Base-by-base conservation (phyloP, 176 grass and related monocot species). In the Stipa capillata region DNA sequence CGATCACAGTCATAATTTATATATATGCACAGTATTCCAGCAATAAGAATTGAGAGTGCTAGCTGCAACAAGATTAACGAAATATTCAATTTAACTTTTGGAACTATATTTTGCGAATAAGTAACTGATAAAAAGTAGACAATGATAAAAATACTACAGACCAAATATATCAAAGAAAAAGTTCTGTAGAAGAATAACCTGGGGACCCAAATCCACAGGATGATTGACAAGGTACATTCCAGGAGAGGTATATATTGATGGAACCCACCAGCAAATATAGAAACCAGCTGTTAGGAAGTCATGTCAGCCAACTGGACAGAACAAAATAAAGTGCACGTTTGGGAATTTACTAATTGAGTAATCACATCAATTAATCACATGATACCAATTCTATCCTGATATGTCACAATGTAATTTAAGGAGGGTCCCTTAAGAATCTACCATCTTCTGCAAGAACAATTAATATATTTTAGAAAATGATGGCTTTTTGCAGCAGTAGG, bases 231-330 rank as follows among this genome's bases (percentile, higher is more conserved):
- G 92, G 82, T 95, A 99, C 97, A 99, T 99, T 67, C 97, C 97
- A 75, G 92, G 97, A 62, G 92, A 95, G 39, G 97, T 99, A 66
- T 99, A 99, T 74, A 93, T 87, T 31, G 97, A 99, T 76, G 92
- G 97, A 80, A 99, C 97, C 97, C 97, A 99, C 97, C 97, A 99
- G 67, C 97, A 99, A 36, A 99, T 99, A 49, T 99, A 99, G 80
- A 99, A 99, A 84, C 97, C 97, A 88, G 97, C 97, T 99, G 79
- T 78, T n/a, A 47, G 60, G 31, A 92, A 60, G 88, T 80, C 42
- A 88, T 28, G 31, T 86, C 55, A 90, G 83, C 82, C 18, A 86
- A 79, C 47, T 53, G 39, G 9, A 44, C 11, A 69, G 42, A 39
- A 23, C 42, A 62, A 76, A 68, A 51, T 20, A 20, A 8, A 60